These are phyloP conservation scores for Cercospora citrullina DNA, from an alignment of 2,329 filamentous ascomycete genomes.

Conservation along the genomic window DNA sequence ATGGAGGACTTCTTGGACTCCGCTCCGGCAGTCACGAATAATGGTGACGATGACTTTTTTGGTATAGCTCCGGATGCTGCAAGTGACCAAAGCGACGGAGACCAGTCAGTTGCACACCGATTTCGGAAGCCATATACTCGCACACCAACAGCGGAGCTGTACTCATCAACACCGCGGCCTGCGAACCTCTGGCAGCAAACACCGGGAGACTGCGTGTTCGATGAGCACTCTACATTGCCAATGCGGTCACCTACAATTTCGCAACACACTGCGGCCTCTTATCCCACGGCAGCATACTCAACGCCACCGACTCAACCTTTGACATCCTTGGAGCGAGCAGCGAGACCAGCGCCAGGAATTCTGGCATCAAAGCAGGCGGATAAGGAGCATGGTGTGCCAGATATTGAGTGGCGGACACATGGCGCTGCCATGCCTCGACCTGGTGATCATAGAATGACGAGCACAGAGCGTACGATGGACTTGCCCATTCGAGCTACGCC, in stretches of 20 bases:
- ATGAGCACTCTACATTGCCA: background rate
- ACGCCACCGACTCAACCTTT: background rate
- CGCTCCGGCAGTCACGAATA: background rate
- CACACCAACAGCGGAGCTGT: background rate
- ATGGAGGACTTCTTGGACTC: background rate
- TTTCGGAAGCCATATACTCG: background rate
- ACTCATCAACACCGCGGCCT: background rate
- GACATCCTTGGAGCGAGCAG: background rate
- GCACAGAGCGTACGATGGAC: background rate
- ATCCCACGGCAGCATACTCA: background rate
- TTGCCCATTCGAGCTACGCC: background rate
- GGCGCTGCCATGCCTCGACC: background rate
- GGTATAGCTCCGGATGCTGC: background rate
- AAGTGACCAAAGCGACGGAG: background rate
- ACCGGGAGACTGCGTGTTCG: background rate
- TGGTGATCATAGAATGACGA: background rate
- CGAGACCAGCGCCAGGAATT: background rate
- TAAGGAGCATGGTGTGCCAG: background rate
- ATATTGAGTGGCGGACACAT: background rate
- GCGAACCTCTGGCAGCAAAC: background rate
- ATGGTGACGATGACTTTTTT: background rate
- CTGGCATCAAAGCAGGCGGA: background rate
- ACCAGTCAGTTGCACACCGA: background rate
- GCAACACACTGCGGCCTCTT: background rate
- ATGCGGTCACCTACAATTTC: background rate